These are phyloP conservation scores for Xylaria sp. DNA, from an alignment of 2,329 filamentous ascomycete species.

Conservation along the genomic window DNA sequence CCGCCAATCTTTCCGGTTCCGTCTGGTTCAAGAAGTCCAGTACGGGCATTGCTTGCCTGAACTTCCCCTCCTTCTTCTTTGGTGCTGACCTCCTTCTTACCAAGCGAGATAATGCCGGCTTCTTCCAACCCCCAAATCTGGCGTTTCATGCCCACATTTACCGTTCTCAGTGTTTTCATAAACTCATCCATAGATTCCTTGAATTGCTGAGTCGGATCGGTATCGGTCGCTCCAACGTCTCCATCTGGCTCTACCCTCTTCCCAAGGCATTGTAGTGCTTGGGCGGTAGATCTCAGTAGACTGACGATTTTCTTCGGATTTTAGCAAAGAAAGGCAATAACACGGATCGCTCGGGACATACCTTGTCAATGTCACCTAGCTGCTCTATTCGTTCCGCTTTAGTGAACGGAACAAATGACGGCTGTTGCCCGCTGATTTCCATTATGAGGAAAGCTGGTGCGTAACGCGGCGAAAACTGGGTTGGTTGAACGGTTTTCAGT, in stretches of 20 bases:
- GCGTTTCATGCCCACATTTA: slow-evolving; percentile 79
- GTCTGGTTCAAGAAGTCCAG: slow-evolving; percentile 62
- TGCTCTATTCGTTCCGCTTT: slow-evolving; percentile 83
- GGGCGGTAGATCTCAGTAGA: slow-evolving; percentile 68
- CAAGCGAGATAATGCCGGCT: slow-evolving; percentile 74
- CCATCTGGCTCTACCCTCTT: slow-evolving; percentile 53
- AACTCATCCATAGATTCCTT: slow-evolving; percentile 73
- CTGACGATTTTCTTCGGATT: slow-evolving; percentile 52
- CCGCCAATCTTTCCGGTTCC: slow-evolving; percentile 66
- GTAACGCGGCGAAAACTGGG: not conserved
- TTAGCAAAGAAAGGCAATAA: slow-evolving; percentile 26
- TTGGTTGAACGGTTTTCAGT: not conserved
- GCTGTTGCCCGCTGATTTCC: slow-evolving; percentile 40
- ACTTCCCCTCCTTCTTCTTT: slow-evolving; percentile 45
- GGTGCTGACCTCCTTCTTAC: slow-evolving; percentile 44
- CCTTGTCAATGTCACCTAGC: slow-evolving; percentile 80
- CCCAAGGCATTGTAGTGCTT: slow-evolving; percentile 72
- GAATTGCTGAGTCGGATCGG: slow-evolving; percentile 66
- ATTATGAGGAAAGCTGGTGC: slow-evolving; percentile 25
- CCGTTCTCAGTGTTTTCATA: slow-evolving; percentile 76
- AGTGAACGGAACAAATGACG: slow-evolving; percentile 67
- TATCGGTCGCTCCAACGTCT: slow-evolving; percentile 51
- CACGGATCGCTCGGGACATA: slow-evolving; percentile 46
- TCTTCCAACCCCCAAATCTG: slow-evolving; percentile 86
- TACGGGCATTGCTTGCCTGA: slow-evolving; percentile 40